A percentile compares a stretch with the other conserved stretches of the same genome.
Conservation (phyloP, 164 flowering plant genomes). For the Vitis rotundifolia region DNA sequence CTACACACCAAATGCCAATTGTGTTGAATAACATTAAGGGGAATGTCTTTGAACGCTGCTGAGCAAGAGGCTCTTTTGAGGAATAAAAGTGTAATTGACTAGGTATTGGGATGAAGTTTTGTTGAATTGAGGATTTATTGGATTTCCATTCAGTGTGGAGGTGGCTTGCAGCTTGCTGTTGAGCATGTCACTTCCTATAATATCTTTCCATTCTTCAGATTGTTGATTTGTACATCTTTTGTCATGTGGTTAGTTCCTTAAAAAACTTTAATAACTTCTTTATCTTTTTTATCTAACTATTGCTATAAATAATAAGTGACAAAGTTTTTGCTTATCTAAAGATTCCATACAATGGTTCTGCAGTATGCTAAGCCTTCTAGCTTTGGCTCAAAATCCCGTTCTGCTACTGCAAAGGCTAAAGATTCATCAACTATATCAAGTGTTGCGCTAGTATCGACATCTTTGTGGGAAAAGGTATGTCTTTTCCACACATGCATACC, state of each 20-base stretch:
- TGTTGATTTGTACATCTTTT: not conserved
- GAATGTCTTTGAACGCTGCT: too few species aligned
- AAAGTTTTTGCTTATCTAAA: not conserved
- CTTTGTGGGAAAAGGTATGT: slow-evolving; percentile 74
- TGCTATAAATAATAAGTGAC: not conserved
- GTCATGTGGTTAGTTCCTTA: not conserved
- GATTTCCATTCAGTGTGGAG: not conserved
- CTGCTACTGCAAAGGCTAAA: slow-evolving; percentile 42
- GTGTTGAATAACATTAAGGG: too few species aligned
- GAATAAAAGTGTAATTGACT: too few species aligned
- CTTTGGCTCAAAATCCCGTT: slow-evolving; percentile 58
- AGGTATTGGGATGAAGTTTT: not conserved
- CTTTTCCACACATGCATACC: not conserved
- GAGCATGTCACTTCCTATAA: not conserved
- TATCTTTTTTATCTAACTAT: not conserved
- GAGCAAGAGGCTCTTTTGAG: too few species aligned
- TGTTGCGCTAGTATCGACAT: slow-evolving; percentile 27
- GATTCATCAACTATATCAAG: slow-evolving; percentile 28
- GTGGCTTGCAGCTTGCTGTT: not conserved
- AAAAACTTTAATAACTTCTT: too few species aligned
- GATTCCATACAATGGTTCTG: slow-evolving; percentile 19
- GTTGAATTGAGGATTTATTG: not conserved
- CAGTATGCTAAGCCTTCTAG: slow-evolving; percentile 57
- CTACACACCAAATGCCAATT: too few species aligned
- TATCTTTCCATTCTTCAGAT: not conserved